Conservation (phyloP, 768 basidiomycete genomes). For the Tulasnella sp. region DNA sequence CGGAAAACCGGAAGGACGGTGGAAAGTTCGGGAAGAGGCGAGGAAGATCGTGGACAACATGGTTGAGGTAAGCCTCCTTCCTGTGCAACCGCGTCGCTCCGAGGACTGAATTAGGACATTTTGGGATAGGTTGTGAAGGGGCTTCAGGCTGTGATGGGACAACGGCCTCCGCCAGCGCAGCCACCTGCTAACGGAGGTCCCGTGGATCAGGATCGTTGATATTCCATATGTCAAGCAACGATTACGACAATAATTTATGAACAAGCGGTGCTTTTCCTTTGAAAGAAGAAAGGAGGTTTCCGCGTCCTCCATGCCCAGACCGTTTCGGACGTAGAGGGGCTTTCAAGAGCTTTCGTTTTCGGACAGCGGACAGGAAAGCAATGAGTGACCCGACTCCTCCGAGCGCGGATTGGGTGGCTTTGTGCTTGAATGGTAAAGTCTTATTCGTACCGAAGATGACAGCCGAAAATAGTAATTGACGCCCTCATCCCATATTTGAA, state of each 20-base stretch:
- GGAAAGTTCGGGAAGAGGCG: neutral
- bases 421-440: too few relatives aligned
- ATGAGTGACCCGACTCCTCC: too few relatives aligned
- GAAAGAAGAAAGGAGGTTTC: too few relatives aligned
- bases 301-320: too few relatives aligned
- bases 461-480: too few relatives aligned
- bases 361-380: too few relatives aligned
- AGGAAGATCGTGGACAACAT: neutral
- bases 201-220: neutral
- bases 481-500: too few relatives aligned
- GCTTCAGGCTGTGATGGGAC: neutral
- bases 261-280: too few relatives aligned
- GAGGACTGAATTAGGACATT: neutral
- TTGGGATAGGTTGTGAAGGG: neutral
- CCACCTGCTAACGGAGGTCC: neutral
- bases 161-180: neutral
- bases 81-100: neutral
- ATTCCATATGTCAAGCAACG: neutral
- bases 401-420: too few relatives aligned
- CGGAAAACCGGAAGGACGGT: neutral
- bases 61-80: neutral
- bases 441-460: too few relatives aligned
- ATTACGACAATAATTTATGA: neutral
- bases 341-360: too few relatives aligned
- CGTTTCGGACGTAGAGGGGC: too few relatives aligned